These are phyloP conservation scores for Lentinula guzmanii DNA, from an alignment of 768 basidiomycete genomes.

Conservation along the genomic window DNA sequence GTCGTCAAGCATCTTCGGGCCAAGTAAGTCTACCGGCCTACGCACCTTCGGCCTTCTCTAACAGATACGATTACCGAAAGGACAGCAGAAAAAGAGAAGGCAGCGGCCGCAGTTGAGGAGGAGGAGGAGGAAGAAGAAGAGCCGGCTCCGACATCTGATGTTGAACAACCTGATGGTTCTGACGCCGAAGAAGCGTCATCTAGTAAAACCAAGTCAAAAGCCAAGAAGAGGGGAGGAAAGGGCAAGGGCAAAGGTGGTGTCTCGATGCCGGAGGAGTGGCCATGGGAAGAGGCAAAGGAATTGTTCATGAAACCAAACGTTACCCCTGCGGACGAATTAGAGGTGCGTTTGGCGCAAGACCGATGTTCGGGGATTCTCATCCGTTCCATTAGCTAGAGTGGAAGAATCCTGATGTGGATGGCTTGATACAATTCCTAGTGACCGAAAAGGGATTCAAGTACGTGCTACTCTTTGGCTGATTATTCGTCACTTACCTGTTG, in stretches of 20 bases:
- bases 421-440: constrained; percentile 89
- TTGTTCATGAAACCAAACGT: constrained; percentile 91
- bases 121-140: constrained; percentile 24
- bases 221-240: constrained; percentile 34
- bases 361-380: not conserved
- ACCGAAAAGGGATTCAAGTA: constrained; percentile 97
- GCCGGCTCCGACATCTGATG: constrained; percentile 39
- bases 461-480: constrained; percentile 17
- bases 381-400: constrained; percentile 70
- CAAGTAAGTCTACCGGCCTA: constrained; percentile 41
- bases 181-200: constrained; percentile 17
- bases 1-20: constrained; percentile 76
- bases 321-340: constrained; percentile 74
- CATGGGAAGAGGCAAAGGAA: constrained; percentile 92
- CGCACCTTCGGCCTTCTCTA: not conserved
- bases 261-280: constrained; percentile 90
- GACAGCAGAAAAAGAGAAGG: constrained; percentile 31
- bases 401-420: constrained; percentile 89
- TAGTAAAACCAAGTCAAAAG: constrained; percentile 23
- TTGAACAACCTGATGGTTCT: constrained; percentile 32
- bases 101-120: constrained; percentile 14
- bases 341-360: constrained; percentile 41
- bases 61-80: constrained; percentile 10
- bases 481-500: constrained; percentile 4
- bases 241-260: constrained; percentile 75